Conservation (phyloP, 129 eudicot species). For the carrot (Daucus carota) region DNA sequence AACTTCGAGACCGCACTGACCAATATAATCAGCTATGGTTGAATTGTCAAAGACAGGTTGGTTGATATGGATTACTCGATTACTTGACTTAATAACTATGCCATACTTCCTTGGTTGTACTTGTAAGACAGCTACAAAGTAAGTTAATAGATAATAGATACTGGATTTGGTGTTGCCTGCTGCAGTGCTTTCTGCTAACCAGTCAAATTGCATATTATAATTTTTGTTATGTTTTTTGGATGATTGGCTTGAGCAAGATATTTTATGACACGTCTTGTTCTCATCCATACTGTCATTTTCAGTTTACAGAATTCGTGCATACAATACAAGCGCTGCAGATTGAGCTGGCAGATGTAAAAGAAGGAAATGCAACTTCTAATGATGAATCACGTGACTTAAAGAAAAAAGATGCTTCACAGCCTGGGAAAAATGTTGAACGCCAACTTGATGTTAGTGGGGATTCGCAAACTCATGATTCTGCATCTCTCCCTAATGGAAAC, state of each 20-base stretch:
- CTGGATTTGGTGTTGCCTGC: neutral
- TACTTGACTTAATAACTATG: neutral
- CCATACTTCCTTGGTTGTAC: neutral
- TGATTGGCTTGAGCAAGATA: neutral
- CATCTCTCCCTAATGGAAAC: conserved; percentile 40
- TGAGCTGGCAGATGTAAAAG: conserved; percentile 71
- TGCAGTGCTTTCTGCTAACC: neutral
- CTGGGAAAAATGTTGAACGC: conserved; percentile 44
- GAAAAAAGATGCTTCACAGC: conserved; percentile 40
- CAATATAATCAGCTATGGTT: conserved; percentile 85
- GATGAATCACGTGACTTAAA: conserved; percentile 33
- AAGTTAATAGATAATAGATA: neutral
- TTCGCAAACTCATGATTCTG: conserved; percentile 31
- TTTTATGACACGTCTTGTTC: neutral
- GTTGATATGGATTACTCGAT: neutral
- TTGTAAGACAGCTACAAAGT: neutral
- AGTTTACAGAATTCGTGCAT: conserved; percentile 79
- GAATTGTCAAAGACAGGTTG: conserved; percentile 87
- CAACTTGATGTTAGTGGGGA: conserved; percentile 49
- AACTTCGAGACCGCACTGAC: conserved; percentile 72
- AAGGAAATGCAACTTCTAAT: conserved; percentile 28
- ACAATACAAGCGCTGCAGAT: conserved; percentile 68
- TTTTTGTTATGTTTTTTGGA: neutral
- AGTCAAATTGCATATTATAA: neutral
- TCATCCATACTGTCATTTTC: neutral